Base-by-base conservation (phyloP, 805 yeast species). In the Cyberlindnera bimundalis region DNA sequence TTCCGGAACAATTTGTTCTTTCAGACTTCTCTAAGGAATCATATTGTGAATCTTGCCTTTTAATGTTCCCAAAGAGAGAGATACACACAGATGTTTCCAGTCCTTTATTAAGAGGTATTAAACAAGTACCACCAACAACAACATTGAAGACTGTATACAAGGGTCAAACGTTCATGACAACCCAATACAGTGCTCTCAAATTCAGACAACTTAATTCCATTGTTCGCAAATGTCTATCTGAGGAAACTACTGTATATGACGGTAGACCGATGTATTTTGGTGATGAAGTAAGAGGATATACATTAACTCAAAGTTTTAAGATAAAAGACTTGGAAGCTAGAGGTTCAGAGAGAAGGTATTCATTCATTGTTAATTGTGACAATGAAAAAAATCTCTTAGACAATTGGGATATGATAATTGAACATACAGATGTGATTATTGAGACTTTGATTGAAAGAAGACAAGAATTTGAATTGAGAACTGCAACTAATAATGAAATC, bases 321-420 rank as follows among this genome's bases (percentile, higher is more conserved):
- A 58, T 82, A 23, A 66, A 68, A 29, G 91, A 84, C 57, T 61
- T 69, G 11, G 75, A 77, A 35, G 89, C 91, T 0, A 66, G 91
- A 41, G 91, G 91, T 2, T 76, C 83, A 1, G 89, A 84, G 56
- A 64, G 91, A 43, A 72, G 84, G 38, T 84, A 81, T 50, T 68
- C 82, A 1, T 57, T 81, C 15, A 68, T 81, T 42, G 76, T 81
- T 12, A 70, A 79, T 2, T 64, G 75, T 10, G 84, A 79, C 50
- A 63, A 70, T 16, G 85, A 76, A 44, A 53, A 63, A n/a, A 69
- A 62, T 13, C 56, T 83, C 13, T 59, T 80, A n/a, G 60, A 66
- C 23, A 70, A 74, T 46, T 82, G 85, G 80, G 71, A 74, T 28
- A 57, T 71, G 33, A 67, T 80, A 2, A 58, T 64, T 13, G 55